Conservation (phyloP, 1,284 basidiomycete species). For the Rhodotorula sp. region DNA sequence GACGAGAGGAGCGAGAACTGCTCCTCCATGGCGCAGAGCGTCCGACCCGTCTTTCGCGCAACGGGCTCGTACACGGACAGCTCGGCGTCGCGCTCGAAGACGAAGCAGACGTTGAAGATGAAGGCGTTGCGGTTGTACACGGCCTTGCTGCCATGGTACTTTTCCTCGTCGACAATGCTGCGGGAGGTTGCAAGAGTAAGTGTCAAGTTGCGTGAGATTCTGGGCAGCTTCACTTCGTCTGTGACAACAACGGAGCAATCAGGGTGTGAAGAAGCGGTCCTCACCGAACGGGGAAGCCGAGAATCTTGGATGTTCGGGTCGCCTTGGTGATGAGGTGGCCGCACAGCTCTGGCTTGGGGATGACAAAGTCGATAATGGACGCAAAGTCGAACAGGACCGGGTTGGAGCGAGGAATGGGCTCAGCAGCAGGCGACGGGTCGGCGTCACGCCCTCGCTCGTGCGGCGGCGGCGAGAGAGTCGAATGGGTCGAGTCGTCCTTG, state of each 20-base stretch:
- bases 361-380: conserved; percentile 89
- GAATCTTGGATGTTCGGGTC: conserved; percentile 72
- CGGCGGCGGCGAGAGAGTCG: background rate
- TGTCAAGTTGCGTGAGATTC: too few relatives aligned
- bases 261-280: conserved; percentile 2
- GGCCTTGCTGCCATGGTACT: conserved; percentile 69
- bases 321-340: conserved; percentile 75
- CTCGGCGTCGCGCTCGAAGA: conserved; percentile 86
- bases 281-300: conserved; percentile 78
- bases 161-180: conserved; percentile 58
- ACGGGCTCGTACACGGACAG: conserved; percentile 93
- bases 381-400: conserved; percentile 79
- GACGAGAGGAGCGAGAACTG: conserved; percentile 85
- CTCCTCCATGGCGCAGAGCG: conserved; percentile 85
- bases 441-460: background rate
- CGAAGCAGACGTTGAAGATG: conserved; percentile 81
- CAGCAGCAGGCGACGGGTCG: background rate
- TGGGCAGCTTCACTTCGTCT: too few relatives aligned
- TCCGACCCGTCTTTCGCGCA: conserved; percentile 89
- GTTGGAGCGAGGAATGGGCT: conserved; percentile 26
- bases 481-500: background rate
- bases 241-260: too few relatives aligned
- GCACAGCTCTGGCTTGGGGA: conserved; percentile 82
- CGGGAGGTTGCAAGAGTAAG: too few relatives aligned
- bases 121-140: conserved; percentile 83